Evolutionary conservation across 495 filamentous ascomycete species (phyloP), one percentile per base, ranked within the genome.

Genomic region (Penicillium antarcticum): DNA sequence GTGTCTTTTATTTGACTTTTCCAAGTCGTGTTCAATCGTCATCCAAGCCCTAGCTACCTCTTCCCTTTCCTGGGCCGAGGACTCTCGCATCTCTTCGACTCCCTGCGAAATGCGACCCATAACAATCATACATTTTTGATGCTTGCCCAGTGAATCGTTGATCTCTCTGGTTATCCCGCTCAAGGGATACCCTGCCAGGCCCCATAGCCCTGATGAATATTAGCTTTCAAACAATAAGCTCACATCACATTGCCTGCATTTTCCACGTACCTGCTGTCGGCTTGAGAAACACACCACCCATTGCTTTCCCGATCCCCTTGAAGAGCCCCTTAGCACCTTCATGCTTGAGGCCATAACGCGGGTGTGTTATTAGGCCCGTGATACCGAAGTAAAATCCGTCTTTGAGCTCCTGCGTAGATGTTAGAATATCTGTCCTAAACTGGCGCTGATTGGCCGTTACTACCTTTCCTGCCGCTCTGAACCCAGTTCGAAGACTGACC

Each of bases 111-210:
- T 86, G 4, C 89, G 77, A 79, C 51, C 42, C 43, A 46, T 45
- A 2, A 21, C 33, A 36, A 46, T 37, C 33, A 35, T 36, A 16
- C 33, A 35, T 46, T 19, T 35, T 24, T 46, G 29, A 40, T 33
- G 42, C 36, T 13, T 45, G 18, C 51, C 51, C 17, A 88, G 79
- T 23, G 78, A 58, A 24, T 80, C 86, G 29, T 84, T 79, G 17
- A 91, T 73, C 56, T 89, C 84, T 39, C 86, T 85, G 66, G 89
- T 85, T 2, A 92, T 71, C 2, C 90, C 90, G 49, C 85, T 81
- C 71, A 89, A 81, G 4, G 86, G 79, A 55, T 91, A 91, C 5
- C 85, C 87, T 0, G 84, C 84, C 12, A 92, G 60, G 1, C 80
- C 79, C 77, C 81, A 89, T 12, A 88, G 45, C 1, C 66, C 68